These are phyloP conservation scores for Fagus sylvatica DNA, from an alignment of 306 rosid genomes.

Conservation along the genomic window DNA sequence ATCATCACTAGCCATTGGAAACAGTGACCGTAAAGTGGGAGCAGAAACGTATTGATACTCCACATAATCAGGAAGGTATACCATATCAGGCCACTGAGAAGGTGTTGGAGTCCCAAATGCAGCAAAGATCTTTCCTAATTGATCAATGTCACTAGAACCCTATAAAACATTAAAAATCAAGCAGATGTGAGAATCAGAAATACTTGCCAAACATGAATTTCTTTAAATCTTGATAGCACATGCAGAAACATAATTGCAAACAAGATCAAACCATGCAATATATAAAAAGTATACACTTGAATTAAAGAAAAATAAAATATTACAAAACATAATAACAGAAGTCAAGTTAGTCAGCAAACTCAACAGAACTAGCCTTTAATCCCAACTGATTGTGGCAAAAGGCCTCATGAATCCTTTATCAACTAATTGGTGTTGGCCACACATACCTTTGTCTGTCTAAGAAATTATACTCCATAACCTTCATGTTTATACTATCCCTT, in stretches of 20 bases:
- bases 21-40: constrained; percentile 73
- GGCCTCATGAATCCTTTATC: not conserved
- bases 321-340: not conserved
- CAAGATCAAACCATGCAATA: constrained; percentile 3
- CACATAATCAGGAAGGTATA: constrained; percentile 87
- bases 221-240: constrained; percentile 6
- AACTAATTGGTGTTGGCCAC: not conserved
- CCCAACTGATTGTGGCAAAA: not conserved
- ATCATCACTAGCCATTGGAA: constrained; percentile 93
- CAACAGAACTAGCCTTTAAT: not conserved
- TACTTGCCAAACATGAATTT: not conserved
- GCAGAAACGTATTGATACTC: constrained; percentile 93
- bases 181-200: constrained; percentile 19
- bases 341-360: not conserved
- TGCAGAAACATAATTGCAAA: constrained; percentile 8
- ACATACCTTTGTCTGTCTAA: not conserved
- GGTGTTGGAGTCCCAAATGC: constrained; percentile 93
- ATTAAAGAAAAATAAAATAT: no score
- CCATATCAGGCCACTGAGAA: constrained; percentile 95
- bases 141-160: constrained; percentile 98
- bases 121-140: constrained; percentile 88
- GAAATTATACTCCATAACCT: not conserved
- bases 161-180: constrained; percentile 30
- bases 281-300: not conserved
- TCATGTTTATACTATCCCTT: not conserved